Conservation (phyloP, 176 grass and related monocot species). For the Raddia distichophylla region DNA sequence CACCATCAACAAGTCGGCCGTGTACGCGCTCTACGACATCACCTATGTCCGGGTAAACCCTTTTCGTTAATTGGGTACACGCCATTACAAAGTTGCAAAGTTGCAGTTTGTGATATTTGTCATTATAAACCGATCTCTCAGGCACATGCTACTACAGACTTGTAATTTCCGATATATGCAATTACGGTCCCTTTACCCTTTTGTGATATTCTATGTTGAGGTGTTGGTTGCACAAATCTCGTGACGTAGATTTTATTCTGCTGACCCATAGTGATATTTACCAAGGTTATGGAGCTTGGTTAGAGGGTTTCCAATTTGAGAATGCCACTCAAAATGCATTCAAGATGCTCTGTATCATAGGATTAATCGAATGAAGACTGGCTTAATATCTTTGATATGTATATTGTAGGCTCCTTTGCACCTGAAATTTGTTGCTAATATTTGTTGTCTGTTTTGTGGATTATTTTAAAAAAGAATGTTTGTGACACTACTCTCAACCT, state of each 20-base stretch:
- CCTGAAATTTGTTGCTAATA: neutral
- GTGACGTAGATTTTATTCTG: neutral
- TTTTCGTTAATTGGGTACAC: no score
- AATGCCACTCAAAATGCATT: slow-evolving; percentile 14
- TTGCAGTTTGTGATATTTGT: no score
- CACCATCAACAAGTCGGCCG: slow-evolving; percentile 69
- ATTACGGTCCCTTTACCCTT: no score
- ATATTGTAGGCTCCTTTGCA: neutral
- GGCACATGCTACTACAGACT: no score
- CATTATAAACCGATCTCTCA: no score
- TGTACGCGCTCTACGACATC: slow-evolving; percentile 58
- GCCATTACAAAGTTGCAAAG: no score
- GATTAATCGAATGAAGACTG: neutral
- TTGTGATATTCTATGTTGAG: neutral
- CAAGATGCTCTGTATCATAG: neutral
- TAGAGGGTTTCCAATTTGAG: neutral
- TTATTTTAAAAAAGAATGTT: neutral
- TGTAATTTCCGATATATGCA: no score
- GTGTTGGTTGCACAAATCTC: neutral
- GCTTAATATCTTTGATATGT: neutral
- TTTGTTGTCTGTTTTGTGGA: neutral
- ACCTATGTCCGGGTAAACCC: slow-evolving; percentile 63
- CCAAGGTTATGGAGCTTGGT: neutral
- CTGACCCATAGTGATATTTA: neutral
- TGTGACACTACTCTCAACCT: neutral